Evolutionary conservation across 805 yeast genomes (phyloP).

Genomic region (Metschnikowia colocasiae): DNA sequence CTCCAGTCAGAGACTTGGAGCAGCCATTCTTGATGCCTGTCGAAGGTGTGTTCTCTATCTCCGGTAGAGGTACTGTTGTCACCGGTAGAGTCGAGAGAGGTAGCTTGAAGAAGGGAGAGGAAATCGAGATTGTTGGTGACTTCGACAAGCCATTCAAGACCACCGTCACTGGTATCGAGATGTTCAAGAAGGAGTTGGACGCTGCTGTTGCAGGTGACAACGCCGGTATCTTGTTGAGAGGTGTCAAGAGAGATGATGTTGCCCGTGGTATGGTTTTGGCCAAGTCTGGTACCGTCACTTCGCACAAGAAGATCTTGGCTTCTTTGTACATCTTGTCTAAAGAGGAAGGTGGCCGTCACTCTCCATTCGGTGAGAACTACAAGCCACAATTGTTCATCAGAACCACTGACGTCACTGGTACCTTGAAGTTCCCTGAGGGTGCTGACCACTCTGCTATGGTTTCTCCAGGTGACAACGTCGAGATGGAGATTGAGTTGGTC

Average conservation of each 20-base stretch:
- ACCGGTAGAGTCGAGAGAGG: slow-evolving; percentile 99
- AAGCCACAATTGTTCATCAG: slow-evolving; percentile 97
- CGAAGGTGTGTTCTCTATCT: slow-evolving; percentile 95
- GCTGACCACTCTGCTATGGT: slow-evolving; percentile 87
- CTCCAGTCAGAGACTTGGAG: slow-evolving; percentile 93
- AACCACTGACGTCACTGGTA: slow-evolving; percentile 92
- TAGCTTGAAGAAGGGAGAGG: slow-evolving; percentile 95
- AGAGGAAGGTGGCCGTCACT: slow-evolving; percentile 99
- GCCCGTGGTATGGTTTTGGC: slow-evolving; percentile 97
- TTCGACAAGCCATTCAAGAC: slow-evolving; percentile 84
- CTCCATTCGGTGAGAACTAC: slow-evolving; percentile 94
- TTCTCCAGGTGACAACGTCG: slow-evolving; percentile 97
- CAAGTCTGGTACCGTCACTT: slow-evolving; percentile 86
- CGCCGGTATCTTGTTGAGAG: slow-evolving; percentile 96
- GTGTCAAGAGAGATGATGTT: slow-evolving; percentile 96
- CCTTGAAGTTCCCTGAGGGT: slow-evolving; percentile 80
- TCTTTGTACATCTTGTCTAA: slow-evolving; percentile 88
- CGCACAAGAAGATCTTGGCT: slow-evolving; percentile 91
- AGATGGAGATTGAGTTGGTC: slow-evolving; percentile 86
- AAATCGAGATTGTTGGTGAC: slow-evolving; percentile 93
- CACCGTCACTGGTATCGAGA: slow-evolving; percentile 96
- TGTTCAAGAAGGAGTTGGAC: slow-evolving; percentile 98
- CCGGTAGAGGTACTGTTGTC: slow-evolving; percentile 99
- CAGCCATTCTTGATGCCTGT: slow-evolving; percentile 96
- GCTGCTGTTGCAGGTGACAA: slow-evolving; percentile 99